Conservation (phyloP, 2,329 filamentous ascomycete genomes). For the Chalara sp. region DNA sequence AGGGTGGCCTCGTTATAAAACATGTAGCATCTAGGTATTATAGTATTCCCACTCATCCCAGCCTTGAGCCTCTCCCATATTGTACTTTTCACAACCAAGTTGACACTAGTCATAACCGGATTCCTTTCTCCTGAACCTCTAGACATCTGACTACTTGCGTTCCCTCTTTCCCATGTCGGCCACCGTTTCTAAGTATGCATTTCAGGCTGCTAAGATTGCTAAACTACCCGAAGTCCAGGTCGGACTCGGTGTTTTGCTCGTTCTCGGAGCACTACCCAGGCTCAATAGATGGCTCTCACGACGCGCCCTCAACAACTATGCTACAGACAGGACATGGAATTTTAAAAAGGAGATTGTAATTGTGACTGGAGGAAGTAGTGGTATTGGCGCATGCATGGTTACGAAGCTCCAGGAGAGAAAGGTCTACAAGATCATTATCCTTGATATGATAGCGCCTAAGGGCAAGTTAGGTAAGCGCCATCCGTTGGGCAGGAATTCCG, state of each 20-base stretch:
- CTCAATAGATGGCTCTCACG: slow-evolving; percentile 26
- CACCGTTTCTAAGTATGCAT: no score
- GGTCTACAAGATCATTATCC: slow-evolving; percentile 60
- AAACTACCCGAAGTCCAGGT: no score
- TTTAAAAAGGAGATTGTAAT: slow-evolving; percentile 63
- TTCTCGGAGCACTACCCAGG: slow-evolving; percentile 1
- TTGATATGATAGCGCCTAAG: slow-evolving; percentile 55
- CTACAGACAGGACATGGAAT: slow-evolving; percentile 31
- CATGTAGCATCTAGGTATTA: no score
- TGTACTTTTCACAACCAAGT: no score
- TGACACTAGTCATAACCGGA: no score
- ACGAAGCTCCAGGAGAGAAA: slow-evolving; percentile 52
- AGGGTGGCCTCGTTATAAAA: no score
- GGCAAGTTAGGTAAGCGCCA: background rate
- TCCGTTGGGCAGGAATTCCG: background rate
- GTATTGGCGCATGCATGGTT: slow-evolving; percentile 61
- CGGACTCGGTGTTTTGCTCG: background rate
- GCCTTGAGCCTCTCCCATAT: no score
- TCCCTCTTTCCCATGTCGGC: no score
- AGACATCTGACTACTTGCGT: no score
- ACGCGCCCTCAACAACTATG: slow-evolving; percentile 31
- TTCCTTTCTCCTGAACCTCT: no score
- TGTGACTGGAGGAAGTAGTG: slow-evolving; percentile 65
- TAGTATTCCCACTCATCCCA: no score
- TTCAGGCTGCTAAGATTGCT: no score